Conservation (phyloP, 2,329 filamentous ascomycete genomes). For the Microsporum canis region DNA sequence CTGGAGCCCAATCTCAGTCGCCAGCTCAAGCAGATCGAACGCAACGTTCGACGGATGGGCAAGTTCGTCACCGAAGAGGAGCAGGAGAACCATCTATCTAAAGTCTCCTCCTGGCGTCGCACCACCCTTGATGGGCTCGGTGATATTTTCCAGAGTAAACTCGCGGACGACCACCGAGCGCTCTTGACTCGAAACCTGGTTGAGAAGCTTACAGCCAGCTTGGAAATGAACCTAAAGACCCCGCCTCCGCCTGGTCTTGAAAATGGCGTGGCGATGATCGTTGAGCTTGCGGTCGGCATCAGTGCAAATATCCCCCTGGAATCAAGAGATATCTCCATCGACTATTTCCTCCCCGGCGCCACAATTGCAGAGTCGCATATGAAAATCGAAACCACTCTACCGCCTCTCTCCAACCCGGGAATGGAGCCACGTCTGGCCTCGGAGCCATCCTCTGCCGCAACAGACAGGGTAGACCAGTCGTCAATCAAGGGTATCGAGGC, state of each 20-base stretch:
- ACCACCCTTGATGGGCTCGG: conserved; percentile 85
- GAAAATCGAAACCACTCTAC: conserved; percentile 66
- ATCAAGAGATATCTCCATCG: conserved; percentile 77
- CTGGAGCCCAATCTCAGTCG: conserved; percentile 65
- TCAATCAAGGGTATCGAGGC: conserved; percentile 16
- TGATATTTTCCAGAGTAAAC: conserved; percentile 53
- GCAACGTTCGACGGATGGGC: conserved; percentile 69
- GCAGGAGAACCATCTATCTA: conserved; percentile 72
- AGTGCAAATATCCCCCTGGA: conserved; percentile 78
- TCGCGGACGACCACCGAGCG: conserved; percentile 54
- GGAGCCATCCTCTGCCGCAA: conserved; percentile 12
- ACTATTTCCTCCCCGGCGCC: conserved; percentile 71
- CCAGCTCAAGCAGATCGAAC: conserved; percentile 74
- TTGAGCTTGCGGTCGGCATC: conserved; percentile 80
- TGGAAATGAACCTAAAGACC: conserved; percentile 64
- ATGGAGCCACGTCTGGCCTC: conserved; percentile 12
- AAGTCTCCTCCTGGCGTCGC: conserved; percentile 86
- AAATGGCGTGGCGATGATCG: conserved; percentile 80
- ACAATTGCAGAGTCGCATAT: conserved; percentile 61
- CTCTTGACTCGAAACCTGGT: conserved; percentile 61
- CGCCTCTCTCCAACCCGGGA: conserved; percentile 43
- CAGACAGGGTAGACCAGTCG: conserved; percentile 14
- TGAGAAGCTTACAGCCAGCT: conserved; percentile 52
- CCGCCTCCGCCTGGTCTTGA: conserved; percentile 73
- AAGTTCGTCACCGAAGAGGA: conserved; percentile 70